Evolutionary conservation across 2,329 filamentous ascomycete genomes (phyloP).

Genomic region (Aspergillus clavatus): DNA sequence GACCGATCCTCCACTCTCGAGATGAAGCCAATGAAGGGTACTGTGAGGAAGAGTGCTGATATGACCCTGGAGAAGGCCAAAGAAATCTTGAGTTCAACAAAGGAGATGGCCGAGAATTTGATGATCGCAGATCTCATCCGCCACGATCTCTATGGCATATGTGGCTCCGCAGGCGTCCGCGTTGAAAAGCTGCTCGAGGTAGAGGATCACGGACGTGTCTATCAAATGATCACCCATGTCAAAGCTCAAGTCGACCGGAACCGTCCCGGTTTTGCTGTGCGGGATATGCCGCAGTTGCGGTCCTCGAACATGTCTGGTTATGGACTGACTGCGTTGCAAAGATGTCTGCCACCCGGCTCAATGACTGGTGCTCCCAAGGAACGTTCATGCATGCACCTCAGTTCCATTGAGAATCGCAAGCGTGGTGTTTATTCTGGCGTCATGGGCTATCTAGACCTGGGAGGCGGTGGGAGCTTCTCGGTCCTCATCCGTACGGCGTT

Average conservation of each 20-base stretch:
- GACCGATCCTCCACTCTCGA: slow-evolving; percentile 43
- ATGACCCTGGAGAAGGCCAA: slow-evolving; percentile 70
- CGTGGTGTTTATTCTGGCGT: slow-evolving; percentile 83
- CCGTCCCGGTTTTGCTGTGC: slow-evolving; percentile 28
- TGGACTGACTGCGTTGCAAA: slow-evolving; percentile 70
- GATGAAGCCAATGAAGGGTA: slow-evolving; percentile 95
- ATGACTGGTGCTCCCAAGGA: slow-evolving; percentile 98
- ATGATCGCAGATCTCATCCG: slow-evolving; percentile 98
- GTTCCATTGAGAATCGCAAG: slow-evolving; percentile 58
- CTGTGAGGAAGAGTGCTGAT: slow-evolving; percentile 69
- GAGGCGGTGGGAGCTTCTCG: slow-evolving; percentile 82
- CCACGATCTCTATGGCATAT: slow-evolving; percentile 84
- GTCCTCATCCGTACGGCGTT: slow-evolving; percentile 85
- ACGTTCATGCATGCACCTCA: slow-evolving; percentile 78
- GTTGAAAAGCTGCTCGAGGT: slow-evolving; percentile 78
- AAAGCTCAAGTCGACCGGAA: slow-evolving; percentile 52
- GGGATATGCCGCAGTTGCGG: slow-evolving; percentile 26
- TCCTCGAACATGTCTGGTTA: slow-evolving; percentile 33
- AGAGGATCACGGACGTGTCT: slow-evolving; percentile 87
- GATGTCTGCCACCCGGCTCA: slow-evolving; percentile 78
- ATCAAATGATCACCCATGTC: slow-evolving; percentile 85
- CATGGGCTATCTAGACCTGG: slow-evolving; percentile 82
- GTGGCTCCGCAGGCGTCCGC: slow-evolving; percentile 65
- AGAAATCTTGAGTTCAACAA: slow-evolving; percentile 68
- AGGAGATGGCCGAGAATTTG: slow-evolving; percentile 91